Conservation (phyloP, 2,329 filamentous ascomycete species). For the Kalaharituber pfeilii region DNA sequence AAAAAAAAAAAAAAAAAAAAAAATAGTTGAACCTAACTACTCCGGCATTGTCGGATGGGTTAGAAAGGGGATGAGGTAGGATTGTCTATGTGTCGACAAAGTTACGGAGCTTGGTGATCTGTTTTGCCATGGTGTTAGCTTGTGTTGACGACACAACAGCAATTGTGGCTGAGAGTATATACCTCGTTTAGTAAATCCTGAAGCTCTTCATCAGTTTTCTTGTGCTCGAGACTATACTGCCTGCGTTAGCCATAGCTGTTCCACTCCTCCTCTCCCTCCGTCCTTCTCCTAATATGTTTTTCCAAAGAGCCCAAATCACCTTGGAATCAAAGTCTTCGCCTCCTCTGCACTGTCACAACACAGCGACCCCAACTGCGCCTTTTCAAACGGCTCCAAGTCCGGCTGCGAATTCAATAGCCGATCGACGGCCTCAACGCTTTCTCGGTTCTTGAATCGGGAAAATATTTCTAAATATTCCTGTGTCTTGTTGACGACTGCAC, state of each 20-base stretch:
- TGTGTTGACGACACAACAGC: conserved; percentile 6
- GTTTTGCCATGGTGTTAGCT: conserved; percentile 3
- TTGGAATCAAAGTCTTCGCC: conserved; percentile 89
- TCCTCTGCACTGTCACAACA: conserved; percentile 89
- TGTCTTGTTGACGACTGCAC: conserved; percentile 65
- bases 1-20: no score
- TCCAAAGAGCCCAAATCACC: no score
- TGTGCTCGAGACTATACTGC: conserved; percentile 63
- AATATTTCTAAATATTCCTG: conserved; percentile 88
- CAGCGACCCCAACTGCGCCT: conserved; percentile 82
- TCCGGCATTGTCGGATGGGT: no score
- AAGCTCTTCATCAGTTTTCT: conserved; percentile 77
- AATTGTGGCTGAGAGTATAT: conserved; percentile 18
- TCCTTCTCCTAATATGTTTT: conserved; percentile 12
- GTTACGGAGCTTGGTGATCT: conserved; percentile 23
- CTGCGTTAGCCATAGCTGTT: no score
- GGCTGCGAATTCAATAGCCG: conserved; percentile 62
- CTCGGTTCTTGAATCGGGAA: conserved; percentile 85
- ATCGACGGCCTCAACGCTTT: conserved; percentile 89
- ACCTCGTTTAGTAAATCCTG: conserved; percentile 70
- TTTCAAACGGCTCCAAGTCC: conserved; percentile 78
- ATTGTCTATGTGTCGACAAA: conserved; percentile 16
- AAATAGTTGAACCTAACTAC: no score
- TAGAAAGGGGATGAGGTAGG: no score
- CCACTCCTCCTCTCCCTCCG: not conserved